Conservation (phyloP, 805 yeast genomes). For the Nakazawaea ambrosiae region DNA sequence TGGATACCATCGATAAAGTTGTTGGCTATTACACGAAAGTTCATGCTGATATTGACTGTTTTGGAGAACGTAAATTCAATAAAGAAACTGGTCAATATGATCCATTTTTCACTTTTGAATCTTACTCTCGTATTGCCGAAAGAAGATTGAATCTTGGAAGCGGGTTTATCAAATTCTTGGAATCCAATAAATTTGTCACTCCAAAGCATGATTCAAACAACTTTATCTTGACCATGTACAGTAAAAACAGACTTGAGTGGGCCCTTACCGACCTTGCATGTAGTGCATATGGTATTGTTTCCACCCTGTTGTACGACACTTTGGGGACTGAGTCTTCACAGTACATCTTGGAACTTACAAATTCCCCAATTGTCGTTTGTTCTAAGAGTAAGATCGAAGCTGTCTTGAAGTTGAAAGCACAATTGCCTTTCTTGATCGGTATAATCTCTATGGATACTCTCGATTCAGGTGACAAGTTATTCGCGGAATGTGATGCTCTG, state of each 20-base stretch:
- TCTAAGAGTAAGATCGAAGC: conserved; percentile 43
- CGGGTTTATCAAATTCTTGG: conserved; percentile 41
- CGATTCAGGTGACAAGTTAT: conserved; percentile 23
- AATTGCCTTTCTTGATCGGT: conserved; percentile 33
- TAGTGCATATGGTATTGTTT: conserved; percentile 46
- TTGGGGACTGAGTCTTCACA: conserved; percentile 54
- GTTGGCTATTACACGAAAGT: conserved; percentile 22
- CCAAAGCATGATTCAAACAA: conserved; percentile 15
- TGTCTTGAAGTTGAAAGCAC: conserved; percentile 38
- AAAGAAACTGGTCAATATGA: conserved; percentile 30
- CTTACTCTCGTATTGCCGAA: conserved; percentile 33
- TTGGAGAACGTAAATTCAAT: conserved; percentile 31
- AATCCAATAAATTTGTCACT: conserved; percentile 10
- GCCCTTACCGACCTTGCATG: conserved; percentile 62
- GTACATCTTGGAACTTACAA: conserved; percentile 54
- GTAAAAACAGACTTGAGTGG: conserved; percentile 64
- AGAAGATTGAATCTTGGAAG: conserved; percentile 46
- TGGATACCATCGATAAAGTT: conserved; percentile 30
- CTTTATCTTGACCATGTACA: conserved; percentile 49
- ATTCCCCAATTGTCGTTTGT: conserved; percentile 50
- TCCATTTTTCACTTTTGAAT: conserved; percentile 33
- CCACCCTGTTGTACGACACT: conserved; percentile 51
- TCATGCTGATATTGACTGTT: conserved; percentile 24
- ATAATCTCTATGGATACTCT: conserved; percentile 51
- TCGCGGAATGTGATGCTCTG: conserved; percentile 27